These are phyloP conservation scores for Botrytis fabae DNA, from an alignment of 2,329 filamentous ascomycete species.

Conservation along the genomic window DNA sequence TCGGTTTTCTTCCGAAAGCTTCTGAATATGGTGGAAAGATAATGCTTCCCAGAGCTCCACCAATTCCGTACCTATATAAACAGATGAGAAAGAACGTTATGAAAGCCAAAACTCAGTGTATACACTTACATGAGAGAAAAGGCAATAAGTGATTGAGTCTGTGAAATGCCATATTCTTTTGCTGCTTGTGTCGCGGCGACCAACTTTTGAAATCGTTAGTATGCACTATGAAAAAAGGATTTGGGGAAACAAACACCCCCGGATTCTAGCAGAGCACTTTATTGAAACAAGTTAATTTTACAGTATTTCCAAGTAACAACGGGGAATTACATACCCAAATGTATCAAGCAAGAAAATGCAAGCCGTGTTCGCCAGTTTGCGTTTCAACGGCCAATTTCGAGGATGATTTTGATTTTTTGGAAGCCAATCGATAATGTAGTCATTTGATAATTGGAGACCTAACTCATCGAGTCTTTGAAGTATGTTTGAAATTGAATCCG, in stretches of 20 bases:
- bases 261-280: constrained; percentile 13
- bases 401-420: constrained; percentile 12
- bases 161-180: constrained; percentile 15
- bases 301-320: background rate
- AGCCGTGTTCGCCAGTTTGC: constrained; percentile 5
- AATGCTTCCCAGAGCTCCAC: constrained; percentile 44
- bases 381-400: constrained; percentile 16
- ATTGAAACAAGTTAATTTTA: background rate
- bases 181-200: constrained; percentile 7
- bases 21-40: constrained; percentile 45
- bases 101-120: background rate
- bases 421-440: constrained; percentile 1
- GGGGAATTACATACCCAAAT: constrained; percentile 4
- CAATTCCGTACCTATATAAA: constrained; percentile 29
- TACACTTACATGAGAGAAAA: constrained; percentile 17
- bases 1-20: constrained; percentile 42
- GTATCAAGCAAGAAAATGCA: constrained; percentile 18
- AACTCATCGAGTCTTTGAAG: constrained; percentile 5
- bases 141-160: constrained; percentile 13
- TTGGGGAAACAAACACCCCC: background rate
- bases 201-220: constrained; percentile 8
- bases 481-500: background rate
- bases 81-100: background rate
- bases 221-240: background rate
- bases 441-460: background rate